Percentiles rank a stretch among this genome's conserved stretches.
These are phyloP conservation scores for Russula abietina DNA, from an alignment of 768 basidiomycete genomes.

Conservation along the genomic window DNA sequence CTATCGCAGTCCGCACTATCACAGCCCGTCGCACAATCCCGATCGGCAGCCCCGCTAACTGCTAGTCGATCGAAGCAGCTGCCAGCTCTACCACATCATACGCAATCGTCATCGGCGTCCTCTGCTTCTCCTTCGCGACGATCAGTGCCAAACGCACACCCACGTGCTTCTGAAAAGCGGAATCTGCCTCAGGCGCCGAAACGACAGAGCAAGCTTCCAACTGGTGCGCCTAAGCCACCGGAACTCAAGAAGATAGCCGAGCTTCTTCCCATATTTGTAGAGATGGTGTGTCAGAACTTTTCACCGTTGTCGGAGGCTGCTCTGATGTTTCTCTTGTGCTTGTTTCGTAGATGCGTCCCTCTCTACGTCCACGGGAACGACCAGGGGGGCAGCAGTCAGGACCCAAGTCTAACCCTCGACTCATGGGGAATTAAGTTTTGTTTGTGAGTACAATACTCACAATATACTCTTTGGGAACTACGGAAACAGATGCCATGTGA, in stretches of 20 bases:
- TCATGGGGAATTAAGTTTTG: neutral
- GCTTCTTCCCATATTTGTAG: constrained; percentile 82
- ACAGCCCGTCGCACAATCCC: constrained; percentile 19
- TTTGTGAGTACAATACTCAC: neutral
- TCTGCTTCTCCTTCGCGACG: neutral
- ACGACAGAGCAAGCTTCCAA: constrained; percentile 37
- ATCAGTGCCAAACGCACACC: neutral
- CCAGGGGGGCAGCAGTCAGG: neutral
- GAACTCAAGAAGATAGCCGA: constrained; percentile 72
- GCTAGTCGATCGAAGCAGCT: neutral
- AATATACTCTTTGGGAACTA: neutral
- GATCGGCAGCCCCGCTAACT: constrained; percentile 25
- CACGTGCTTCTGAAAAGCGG: constrained; percentile 2
- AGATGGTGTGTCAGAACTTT: constrained; percentile 61
- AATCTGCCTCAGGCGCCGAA: constrained; percentile 21
- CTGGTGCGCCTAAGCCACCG: constrained; percentile 56
- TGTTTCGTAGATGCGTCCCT: constrained; percentile 20
- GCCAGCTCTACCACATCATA: neutral
- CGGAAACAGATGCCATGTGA: neutral
- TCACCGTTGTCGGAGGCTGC: neutral
- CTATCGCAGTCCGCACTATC: constrained; percentile 32
- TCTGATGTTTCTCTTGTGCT: neutral
- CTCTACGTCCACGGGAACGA: constrained; percentile 6
- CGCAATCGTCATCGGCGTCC: neutral
- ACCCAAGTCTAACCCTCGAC: neutral